phyloP scores from a whole-genome alignment of 805 yeast species.

The Torulaspora delbrueckii region DNA sequence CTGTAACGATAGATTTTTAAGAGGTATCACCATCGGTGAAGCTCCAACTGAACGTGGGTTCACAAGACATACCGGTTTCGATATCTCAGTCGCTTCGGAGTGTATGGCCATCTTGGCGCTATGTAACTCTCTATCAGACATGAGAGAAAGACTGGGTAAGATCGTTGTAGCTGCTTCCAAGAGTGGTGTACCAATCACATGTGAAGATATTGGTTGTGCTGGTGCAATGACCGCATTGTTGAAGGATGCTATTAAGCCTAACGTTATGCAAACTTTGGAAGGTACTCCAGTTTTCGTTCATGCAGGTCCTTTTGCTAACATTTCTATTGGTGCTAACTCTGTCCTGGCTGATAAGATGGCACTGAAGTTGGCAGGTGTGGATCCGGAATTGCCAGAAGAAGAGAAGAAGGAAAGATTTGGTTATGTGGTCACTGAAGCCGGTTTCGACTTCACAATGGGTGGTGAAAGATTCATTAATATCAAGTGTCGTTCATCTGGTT shows the following conservation, averaged over 20 bases:
- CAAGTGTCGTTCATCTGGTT: slow-evolving; percentile 77
- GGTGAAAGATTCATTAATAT: slow-evolving; percentile 83
- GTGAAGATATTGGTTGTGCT: slow-evolving; percentile 81
- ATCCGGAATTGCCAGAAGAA: slow-evolving; percentile 41
- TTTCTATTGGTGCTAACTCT: slow-evolving; percentile 81
- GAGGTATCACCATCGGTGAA: slow-evolving; percentile 75
- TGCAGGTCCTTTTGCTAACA: slow-evolving; percentile 87
- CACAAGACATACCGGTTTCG: slow-evolving; percentile 71
- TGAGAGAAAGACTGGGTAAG: slow-evolving; percentile 69
- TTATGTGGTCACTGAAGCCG: slow-evolving; percentile 82
- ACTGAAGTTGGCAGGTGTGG: slow-evolving; percentile 70
- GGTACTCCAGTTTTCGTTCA: slow-evolving; percentile 85
- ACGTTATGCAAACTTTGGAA: slow-evolving; percentile 81
- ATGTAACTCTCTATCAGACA: slow-evolving; percentile 61
- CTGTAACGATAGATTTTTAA: slow-evolving; percentile 72
- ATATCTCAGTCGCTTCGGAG: slow-evolving; percentile 80
- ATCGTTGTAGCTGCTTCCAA: slow-evolving; percentile 70
- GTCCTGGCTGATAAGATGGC: slow-evolving; percentile 78
- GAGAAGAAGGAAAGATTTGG: slow-evolving; percentile 53
- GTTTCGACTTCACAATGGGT: slow-evolving; percentile 89
- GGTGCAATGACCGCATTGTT: slow-evolving; percentile 80
- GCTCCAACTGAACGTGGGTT: slow-evolving; percentile 77
- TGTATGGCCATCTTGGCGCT: slow-evolving; percentile 81
- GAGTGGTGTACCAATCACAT: slow-evolving; percentile 68
- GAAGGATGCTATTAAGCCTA: slow-evolving; percentile 80